A percentile compares a stretch with the other conserved stretches of the same genome.
These are phyloP conservation scores for Ophiostoma triangulosporum DNA, from an alignment of 2,329 filamentous ascomycete species.

Conservation along the genomic window DNA sequence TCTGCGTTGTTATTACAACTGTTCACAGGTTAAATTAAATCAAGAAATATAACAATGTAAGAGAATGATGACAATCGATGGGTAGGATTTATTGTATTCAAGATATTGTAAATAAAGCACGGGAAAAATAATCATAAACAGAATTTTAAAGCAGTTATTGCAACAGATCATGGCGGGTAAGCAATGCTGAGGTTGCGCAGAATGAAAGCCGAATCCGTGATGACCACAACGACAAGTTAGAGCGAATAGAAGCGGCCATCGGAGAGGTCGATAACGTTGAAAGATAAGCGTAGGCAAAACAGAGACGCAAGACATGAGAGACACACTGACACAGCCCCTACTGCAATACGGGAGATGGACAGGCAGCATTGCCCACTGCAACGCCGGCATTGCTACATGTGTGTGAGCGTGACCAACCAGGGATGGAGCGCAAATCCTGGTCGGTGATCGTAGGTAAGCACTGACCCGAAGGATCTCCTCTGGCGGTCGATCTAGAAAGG, in stretches of 20 bases:
- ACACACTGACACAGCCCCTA: neutral
- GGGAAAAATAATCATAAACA: no score
- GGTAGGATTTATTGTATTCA: no score
- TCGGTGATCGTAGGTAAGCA: constrained; percentile 5
- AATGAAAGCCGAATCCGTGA: neutral
- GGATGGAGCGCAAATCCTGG: constrained; percentile 5
- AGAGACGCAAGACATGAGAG: neutral
- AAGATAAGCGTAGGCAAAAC: neutral
- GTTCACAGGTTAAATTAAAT: no score
- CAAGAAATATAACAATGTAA: no score
- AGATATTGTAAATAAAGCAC: no score
- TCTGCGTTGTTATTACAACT: no score
- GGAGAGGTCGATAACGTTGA: neutral
- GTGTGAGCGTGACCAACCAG: constrained; percentile 3
- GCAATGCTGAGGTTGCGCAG: neutral
- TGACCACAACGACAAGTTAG: neutral
- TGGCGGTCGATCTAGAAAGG: constrained; percentile 7
- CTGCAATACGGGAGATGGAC: neutral
- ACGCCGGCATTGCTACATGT: constrained; percentile 7
- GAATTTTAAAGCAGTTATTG: no score
- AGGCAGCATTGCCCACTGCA: neutral
- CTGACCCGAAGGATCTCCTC: constrained; percentile 4
- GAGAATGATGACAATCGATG: no score
- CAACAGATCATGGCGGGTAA: neutral
- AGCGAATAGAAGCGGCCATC: neutral